Percentiles rank a stretch among this genome's conserved stretches.
Evolutionary conservation across 2,329 filamentous ascomycete species (phyloP).

Genomic region (Xylaria digitata): DNA sequence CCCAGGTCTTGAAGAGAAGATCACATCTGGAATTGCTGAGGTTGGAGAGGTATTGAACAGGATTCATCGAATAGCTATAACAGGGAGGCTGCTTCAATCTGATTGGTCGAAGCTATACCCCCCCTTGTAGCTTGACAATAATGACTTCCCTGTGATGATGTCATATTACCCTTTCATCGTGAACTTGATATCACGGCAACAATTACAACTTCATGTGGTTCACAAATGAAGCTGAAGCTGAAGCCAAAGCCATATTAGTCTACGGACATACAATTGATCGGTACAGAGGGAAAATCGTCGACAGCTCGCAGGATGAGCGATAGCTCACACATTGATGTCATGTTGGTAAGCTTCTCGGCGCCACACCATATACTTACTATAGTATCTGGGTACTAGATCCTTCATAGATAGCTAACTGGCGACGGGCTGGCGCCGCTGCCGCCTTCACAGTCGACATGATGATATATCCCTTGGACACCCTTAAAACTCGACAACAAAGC

Average conservation of each 20-base stretch:
- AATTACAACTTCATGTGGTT: conserved; percentile 1
- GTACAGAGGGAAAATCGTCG: neutral
- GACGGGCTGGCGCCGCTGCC: conserved; percentile 82
- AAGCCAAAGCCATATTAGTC: neutral
- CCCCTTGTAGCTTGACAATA: neutral
- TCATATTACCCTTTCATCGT: conserved; percentile 25
- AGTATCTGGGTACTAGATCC: neutral
- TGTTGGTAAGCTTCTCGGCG: conserved; percentile 45
- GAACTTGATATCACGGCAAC: conserved; percentile 15
- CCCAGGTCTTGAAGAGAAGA: neutral
- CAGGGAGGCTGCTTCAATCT: conserved; percentile 14
- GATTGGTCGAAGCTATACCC: conserved; percentile 27
- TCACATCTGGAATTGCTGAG: neutral
- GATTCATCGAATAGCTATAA: conserved; percentile 2
- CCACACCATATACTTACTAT: neutral
- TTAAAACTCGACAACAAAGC: conserved; percentile 88
- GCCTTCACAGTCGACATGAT: conserved; percentile 88
- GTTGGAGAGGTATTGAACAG: neutral
- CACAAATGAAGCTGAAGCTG: neutral
- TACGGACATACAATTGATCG: neutral
- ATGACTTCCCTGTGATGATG: conserved; percentile 21
- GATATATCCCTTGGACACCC: conserved; percentile 87
- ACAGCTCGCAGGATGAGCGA: conserved; percentile 41
- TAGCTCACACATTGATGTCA: conserved; percentile 47
- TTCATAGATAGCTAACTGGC: conserved; percentile 15